Percentiles rank a stretch among this genome's conserved stretches.
Evolutionary conservation across 345 rosid genomes (phyloP).

Genomic region (Heritiera fomes): DNA sequence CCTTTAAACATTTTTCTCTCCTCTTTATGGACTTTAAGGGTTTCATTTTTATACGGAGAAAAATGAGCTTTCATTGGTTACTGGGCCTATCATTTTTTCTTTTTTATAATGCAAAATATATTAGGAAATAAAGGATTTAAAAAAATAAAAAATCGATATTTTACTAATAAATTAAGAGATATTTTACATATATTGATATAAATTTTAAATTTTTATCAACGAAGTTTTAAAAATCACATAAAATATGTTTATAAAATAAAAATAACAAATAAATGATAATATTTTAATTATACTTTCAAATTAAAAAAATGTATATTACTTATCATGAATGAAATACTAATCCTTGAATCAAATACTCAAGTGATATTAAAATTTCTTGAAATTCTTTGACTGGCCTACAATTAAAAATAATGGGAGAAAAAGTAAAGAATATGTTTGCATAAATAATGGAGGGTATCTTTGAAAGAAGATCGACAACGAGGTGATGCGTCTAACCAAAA

Average conservation of each 20-base stretch:
- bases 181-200: too few relatives aligned
- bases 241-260: too few relatives aligned
- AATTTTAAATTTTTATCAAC: too few relatives aligned
- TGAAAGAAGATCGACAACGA: conserved; percentile 10
- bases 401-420: not conserved
- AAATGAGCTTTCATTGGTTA: not conserved
- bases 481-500: not conserved
- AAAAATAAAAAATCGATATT: too few relatives aligned
- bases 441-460: not conserved
- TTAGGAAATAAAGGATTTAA: not conserved
- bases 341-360: not conserved
- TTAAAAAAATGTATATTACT: too few relatives aligned
- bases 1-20: not conserved
- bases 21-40: too few relatives aligned
- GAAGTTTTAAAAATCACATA: too few relatives aligned
- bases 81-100: too few relatives aligned
- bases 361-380: not conserved
- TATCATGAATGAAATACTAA: not conserved
- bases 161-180: not conserved
- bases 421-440: not conserved
- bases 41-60: not conserved
- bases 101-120: too few relatives aligned
- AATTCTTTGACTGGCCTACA: not conserved
- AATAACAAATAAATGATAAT: too few relatives aligned
- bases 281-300: too few relatives aligned